Conservation (phyloP, 106 monocot genomes). For the Dendrobium catenatum region DNA sequence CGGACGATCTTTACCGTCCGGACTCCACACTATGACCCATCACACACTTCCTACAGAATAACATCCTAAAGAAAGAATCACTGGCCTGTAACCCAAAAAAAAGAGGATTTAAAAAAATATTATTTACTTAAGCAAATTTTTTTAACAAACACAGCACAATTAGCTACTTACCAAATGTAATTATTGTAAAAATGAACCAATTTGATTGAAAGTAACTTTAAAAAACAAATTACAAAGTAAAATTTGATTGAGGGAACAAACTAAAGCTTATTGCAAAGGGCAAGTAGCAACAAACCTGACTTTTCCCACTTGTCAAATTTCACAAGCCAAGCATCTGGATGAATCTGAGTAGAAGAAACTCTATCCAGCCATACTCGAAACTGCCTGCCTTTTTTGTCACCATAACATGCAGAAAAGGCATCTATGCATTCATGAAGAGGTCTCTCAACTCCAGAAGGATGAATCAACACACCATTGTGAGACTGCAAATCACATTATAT, state of each 20-base stretch:
- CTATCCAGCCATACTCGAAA: constrained; percentile 84
- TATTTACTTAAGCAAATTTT: no score
- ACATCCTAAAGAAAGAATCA: no score
- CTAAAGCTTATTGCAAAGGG: not conserved
- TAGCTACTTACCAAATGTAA: not conserved
- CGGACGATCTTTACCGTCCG: no score
- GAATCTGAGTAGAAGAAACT: constrained; percentile 41
- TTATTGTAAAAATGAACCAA: not conserved
- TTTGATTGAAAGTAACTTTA: not conserved
- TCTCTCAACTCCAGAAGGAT: constrained; percentile 64
- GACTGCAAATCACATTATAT: constrained; percentile 32
- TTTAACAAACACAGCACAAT: not conserved
- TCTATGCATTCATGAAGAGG: constrained; percentile 49
- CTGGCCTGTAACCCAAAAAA: no score
- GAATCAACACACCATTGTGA: constrained; percentile 42
- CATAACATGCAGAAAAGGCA: constrained; percentile 34
- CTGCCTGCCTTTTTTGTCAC: constrained; percentile 51
- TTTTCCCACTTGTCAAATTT: constrained; percentile 89
- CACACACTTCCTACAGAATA: not conserved
- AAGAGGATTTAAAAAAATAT: no score
- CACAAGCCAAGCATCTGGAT: constrained; percentile 58
- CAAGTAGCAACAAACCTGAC: constrained; percentile 33
- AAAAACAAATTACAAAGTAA: not conserved
- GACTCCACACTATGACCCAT: not conserved
- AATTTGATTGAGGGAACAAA: not conserved